These are phyloP conservation scores for Acmispon strigosus DNA, from an alignment of 306 rosid species.

Conservation along the genomic window DNA sequence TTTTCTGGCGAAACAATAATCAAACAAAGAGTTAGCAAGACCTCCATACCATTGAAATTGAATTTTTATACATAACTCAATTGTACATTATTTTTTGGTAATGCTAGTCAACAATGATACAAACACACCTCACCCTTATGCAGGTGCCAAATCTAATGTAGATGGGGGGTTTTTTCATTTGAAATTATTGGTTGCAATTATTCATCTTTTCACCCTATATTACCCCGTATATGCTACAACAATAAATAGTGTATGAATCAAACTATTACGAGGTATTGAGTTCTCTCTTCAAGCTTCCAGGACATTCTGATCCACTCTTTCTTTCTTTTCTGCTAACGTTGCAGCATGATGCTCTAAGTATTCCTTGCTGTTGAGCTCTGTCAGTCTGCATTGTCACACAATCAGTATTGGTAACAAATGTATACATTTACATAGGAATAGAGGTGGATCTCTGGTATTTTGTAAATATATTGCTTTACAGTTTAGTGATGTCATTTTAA, in stretches of 20 bases:
- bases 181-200: constrained; percentile 7
- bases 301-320: constrained; percentile 12
- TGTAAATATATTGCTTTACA: too few relatives aligned
- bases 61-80: neutral
- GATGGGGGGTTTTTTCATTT: neutral
- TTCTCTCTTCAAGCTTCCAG: constrained; percentile 28
- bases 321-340: constrained; percentile 42
- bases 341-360: constrained; percentile 80
- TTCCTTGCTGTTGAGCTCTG: constrained; percentile 91
- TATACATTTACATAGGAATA: neutral
- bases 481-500: too few relatives aligned
- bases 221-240: constrained; percentile 12
- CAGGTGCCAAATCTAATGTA: constrained; percentile 11
- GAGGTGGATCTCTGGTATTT: neutral
- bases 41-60: neutral
- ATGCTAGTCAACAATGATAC: neutral
- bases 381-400: constrained; percentile 52
- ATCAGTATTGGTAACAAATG: constrained; percentile 21
- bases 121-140: neutral
- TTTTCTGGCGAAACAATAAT: neutral
- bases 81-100: constrained; percentile 16
- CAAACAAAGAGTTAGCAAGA: neutral
- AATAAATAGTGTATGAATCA: neutral
- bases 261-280: neutral
- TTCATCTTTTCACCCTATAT: neutral